Evolutionary conservation across 306 rosid species (phyloP).

Genomic region (Elaeagnus macrophylla): DNA sequence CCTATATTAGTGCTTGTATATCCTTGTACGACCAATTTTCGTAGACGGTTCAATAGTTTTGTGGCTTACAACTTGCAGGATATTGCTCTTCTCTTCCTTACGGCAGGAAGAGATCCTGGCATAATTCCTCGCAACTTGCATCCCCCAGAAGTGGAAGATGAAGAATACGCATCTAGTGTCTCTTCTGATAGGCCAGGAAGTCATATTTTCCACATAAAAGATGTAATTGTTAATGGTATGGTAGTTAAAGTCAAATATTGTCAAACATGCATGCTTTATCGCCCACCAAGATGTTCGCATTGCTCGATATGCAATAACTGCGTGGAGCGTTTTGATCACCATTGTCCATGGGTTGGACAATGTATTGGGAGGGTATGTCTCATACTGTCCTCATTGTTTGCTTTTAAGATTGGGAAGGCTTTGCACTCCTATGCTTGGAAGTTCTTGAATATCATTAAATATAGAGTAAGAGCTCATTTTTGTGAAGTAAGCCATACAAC

Average conservation of each 20-base stretch:
- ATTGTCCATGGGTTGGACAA: conserved; percentile 92
- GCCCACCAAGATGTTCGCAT: conserved; percentile 74
- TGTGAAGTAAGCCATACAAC: neutral
- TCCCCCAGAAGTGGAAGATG: conserved; percentile 51
- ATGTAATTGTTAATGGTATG: conserved; percentile 42
- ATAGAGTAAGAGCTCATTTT: neutral
- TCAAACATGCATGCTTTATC: conserved; percentile 65
- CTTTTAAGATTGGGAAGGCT: neutral
- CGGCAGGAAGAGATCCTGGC: conserved; percentile 84
- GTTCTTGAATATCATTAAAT: neutral
- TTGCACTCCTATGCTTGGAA: neutral
- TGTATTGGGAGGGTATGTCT: conserved; percentile 65
- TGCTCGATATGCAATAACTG: conserved; percentile 78
- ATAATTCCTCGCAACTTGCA: conserved; percentile 55
- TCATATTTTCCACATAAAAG: conserved; percentile 46
- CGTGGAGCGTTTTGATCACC: conserved; percentile 80
- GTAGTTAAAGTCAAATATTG: conserved; percentile 57
- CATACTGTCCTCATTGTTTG: neutral
- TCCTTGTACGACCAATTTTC: conserved; percentile 2
- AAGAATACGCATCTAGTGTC: conserved; percentile 19
- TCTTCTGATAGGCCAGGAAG: conserved; percentile 31
- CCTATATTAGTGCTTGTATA: neutral
- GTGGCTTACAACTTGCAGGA: conserved; percentile 36
- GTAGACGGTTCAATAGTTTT: neutral
- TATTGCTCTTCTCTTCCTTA: conserved; percentile 49